Percentiles rank a stretch among this genome's conserved stretches.
Evolutionary conservation across 768 basidiomycete genomes (phyloP).

Genomic region (Suillus sp.): DNA sequence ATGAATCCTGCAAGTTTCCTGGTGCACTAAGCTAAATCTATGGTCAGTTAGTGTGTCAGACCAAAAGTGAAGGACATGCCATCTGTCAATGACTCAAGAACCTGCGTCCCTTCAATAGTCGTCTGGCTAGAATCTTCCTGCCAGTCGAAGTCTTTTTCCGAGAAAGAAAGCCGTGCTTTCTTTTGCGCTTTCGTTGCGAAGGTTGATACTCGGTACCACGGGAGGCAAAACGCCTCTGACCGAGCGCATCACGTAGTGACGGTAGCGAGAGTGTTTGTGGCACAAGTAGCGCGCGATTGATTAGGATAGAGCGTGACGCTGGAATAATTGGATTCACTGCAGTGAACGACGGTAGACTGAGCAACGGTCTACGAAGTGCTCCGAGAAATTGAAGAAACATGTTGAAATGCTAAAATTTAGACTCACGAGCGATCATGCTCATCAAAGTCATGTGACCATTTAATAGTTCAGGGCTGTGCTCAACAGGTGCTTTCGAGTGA

Average conservation of each 20-base stretch:
- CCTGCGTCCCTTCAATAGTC: constrained; percentile 75
- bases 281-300: constrained; percentile 20
- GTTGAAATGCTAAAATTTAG: neutral
- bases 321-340: neutral
- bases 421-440: neutral
- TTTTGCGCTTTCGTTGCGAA: constrained; percentile 90
- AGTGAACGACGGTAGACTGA: neutral
- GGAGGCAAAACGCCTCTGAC: constrained; percentile 52
- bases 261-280: constrained; percentile 12
- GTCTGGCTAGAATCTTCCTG: constrained; percentile 68
- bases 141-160: constrained; percentile 70
- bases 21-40: neutral
- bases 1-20: neutral
- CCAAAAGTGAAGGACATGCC: constrained; percentile 17
- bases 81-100: constrained; percentile 71
- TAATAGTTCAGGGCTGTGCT: constrained; percentile 3
- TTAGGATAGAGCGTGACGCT: neutral
- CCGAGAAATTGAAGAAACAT: constrained; percentile 6
- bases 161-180: constrained; percentile 89
- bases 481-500: neutral
- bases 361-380: constrained; percentile 4
- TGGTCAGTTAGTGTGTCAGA: neutral
- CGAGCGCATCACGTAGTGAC: constrained; percentile 2
- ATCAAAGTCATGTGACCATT: constrained; percentile 9
- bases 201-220: constrained; percentile 95